Conservation (phyloP, 2,329 filamentous ascomycete species). For the Tympanopsis confertula region DNA sequence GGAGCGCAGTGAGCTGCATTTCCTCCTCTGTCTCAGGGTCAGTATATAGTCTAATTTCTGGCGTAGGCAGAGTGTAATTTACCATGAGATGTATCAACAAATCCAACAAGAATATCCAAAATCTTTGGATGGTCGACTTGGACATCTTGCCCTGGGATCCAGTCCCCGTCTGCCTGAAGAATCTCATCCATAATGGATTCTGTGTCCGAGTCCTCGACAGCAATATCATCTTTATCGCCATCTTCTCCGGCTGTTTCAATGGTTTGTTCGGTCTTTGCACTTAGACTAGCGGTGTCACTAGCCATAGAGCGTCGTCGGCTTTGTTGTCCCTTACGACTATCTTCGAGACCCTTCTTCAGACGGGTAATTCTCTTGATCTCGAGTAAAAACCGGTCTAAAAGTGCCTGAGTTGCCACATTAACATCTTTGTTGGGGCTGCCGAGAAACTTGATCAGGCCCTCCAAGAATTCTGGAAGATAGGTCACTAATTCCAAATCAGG, state of each 20-base stretch:
- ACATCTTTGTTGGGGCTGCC: constrained; percentile 87
- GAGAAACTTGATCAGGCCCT: constrained; percentile 79
- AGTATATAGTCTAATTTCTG: not conserved
- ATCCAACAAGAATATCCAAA: constrained; percentile 79
- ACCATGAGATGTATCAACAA: constrained; percentile 74
- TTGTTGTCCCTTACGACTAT: constrained; percentile 52
- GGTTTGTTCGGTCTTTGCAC: constrained; percentile 23
- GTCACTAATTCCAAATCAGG: constrained; percentile 90
- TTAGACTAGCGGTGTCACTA: not conserved
- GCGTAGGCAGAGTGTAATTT: constrained; percentile 12
- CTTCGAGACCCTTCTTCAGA: constrained; percentile 82
- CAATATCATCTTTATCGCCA: constrained; percentile 46
- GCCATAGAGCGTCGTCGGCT: constrained; percentile 38
- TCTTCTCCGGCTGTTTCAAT: constrained; percentile 44
- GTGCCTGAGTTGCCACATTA: constrained; percentile 81
- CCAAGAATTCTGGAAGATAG: constrained; percentile 82
- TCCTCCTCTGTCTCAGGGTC: constrained; percentile 57
- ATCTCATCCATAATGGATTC: not conserved
- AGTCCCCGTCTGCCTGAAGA: constrained; percentile 71
- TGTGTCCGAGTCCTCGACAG: constrained; percentile 24
- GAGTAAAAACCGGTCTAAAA: constrained; percentile 76
- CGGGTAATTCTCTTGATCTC: constrained; percentile 92
- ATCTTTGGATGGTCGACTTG: constrained; percentile 88
- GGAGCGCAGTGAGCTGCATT: constrained; percentile 76
- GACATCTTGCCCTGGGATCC: constrained; percentile 94